Percentiles rank a stretch among this genome's conserved stretches.
phyloP scores from a whole-genome alignment of 768 basidiomycete genomes.

The Cystobasidium onofrii region DNA sequence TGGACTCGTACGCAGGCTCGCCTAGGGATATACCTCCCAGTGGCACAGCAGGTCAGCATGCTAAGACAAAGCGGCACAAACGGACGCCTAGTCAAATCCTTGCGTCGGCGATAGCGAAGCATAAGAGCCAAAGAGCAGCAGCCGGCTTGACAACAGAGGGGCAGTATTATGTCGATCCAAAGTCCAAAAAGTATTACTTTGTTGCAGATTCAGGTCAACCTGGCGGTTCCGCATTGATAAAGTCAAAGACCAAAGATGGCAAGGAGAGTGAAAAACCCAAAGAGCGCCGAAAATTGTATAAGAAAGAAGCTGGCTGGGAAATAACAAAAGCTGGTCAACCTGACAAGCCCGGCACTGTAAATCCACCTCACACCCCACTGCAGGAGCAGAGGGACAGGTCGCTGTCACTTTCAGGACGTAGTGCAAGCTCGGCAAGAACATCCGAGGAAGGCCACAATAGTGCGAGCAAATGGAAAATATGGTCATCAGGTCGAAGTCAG shows the following conservation, averaged over 20 bases:
- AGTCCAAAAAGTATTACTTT: slow-evolving; percentile 22
- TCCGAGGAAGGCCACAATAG: not conserved
- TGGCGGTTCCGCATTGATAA: not conserved
- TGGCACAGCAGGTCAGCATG: not conserved
- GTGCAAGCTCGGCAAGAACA: not conserved
- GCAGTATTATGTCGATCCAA: slow-evolving; percentile 28
- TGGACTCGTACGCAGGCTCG: not conserved
- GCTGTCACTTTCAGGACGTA: not conserved
- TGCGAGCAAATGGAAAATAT: not conserved
- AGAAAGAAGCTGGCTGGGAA: slow-evolving; percentile 28
- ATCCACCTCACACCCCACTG: not conserved
- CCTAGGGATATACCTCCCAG: not conserved
- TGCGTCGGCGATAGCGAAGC: slow-evolving; percentile 26
- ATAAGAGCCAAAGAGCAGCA: slow-evolving; percentile 3
- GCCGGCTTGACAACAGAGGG: slow-evolving; percentile 25
- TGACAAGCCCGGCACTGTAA: not conserved
- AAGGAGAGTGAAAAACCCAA: slow-evolving; percentile 20
- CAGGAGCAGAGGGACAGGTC: not conserved
- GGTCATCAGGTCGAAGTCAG: not conserved
- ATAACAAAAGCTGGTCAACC: not conserved
- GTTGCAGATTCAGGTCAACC: slow-evolving; percentile 1
- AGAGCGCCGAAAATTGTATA: slow-evolving; percentile 12
- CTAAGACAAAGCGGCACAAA: not conserved
- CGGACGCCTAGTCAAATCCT: slow-evolving; percentile 4
- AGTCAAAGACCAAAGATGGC: not conserved